Percentiles rank a stretch among this genome's conserved stretches.
Conservation (phyloP, 768 basidiomycete species). For the Dioszegia crocea region DNA sequence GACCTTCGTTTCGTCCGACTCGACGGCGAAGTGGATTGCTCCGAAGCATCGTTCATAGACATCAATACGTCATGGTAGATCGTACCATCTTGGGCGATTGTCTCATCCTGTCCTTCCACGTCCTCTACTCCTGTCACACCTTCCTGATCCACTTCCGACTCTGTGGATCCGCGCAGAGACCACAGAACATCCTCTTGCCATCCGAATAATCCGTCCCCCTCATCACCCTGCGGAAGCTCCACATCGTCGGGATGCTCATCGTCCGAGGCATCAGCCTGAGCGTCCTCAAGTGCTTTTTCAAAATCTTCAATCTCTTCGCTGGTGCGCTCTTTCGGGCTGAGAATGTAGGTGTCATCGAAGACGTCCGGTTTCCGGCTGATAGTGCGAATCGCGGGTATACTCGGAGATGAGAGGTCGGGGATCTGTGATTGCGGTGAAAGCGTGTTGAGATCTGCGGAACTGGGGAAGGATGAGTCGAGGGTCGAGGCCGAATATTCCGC, state of each 20-base stretch:
- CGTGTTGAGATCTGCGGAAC: slow-evolving; percentile 1
- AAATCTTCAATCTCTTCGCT: neutral
- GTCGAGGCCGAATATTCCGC: neutral
- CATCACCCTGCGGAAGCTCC: neutral
- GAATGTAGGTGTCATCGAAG: neutral
- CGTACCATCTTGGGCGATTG: neutral
- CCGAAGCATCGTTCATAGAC: neutral
- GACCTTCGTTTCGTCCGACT: neutral
- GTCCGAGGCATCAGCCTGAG: neutral
- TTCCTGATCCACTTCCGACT: too few species aligned
- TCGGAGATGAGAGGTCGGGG: slow-evolving; percentile 2
- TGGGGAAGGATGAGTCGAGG: neutral
- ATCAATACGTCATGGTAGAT: slow-evolving; percentile 1
- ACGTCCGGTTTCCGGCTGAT: neutral
- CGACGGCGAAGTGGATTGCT: neutral
- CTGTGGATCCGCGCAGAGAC: neutral
- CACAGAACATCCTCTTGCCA: slow-evolving; percentile 8
- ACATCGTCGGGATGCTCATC: neutral
- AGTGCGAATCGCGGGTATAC: neutral
- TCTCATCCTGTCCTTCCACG: neutral
- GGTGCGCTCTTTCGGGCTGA: neutral
- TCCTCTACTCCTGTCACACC: too few species aligned
- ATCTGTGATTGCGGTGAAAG: neutral
- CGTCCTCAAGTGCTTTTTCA: neutral
- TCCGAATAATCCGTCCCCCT: neutral